Conservation (phyloP, 495 filamentous ascomycete species). For the Usnea hakonensis region DNA sequence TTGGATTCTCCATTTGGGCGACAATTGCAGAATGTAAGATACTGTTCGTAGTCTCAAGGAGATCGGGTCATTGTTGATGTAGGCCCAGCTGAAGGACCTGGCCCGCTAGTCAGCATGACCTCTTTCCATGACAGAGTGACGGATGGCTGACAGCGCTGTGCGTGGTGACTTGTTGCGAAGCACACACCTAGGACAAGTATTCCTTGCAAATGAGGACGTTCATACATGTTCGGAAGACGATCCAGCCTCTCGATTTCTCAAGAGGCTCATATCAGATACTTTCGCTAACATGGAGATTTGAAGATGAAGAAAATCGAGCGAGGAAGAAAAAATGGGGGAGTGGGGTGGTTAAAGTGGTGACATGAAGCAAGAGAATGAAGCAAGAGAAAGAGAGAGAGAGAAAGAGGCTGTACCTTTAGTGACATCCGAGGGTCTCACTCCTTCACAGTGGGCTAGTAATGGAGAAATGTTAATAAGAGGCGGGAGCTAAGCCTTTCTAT, state of each 20-base stretch:
- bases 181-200: conserved; percentile 16
- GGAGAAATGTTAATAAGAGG: neutral
- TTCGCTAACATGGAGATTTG: conserved; percentile 12
- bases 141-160: neutral
- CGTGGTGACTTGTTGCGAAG: neutral
- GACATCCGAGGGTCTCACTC: neutral
- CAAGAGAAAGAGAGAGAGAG: neutral
- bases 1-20: conserved; percentile 26
- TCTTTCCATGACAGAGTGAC: neutral
- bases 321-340: neutral
- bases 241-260: conserved; percentile 24
- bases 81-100: conserved; percentile 21
- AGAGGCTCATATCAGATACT: conserved; percentile 20
- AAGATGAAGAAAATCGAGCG: neutral
- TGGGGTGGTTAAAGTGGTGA: neutral
- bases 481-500: neutral
- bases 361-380: too few species aligned
- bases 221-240: conserved; percentile 20
- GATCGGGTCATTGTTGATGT: conserved; percentile 17
- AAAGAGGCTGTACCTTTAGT: too few species aligned
- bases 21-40: conserved; percentile 9
- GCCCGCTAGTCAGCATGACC: conserved; percentile 1
- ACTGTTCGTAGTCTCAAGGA: conserved; percentile 18
- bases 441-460: neutral
- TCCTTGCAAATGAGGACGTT: conserved; percentile 19